These are phyloP conservation scores for Aegilops speltoides DNA, from an alignment of 176 grass and related monocot genomes.

Conservation along the genomic window DNA sequence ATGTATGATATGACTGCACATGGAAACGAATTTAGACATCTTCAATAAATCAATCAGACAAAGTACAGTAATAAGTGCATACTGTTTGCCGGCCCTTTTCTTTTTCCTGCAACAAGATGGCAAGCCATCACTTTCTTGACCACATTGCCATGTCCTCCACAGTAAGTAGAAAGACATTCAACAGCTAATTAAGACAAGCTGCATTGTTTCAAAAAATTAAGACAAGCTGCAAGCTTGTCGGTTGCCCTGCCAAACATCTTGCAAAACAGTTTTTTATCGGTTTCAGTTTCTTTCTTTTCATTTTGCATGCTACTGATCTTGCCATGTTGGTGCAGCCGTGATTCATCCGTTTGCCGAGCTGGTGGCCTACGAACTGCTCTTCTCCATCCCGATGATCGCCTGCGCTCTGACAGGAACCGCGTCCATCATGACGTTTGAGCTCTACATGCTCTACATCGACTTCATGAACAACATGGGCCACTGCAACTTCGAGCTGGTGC, in stretches of 20 bases:
- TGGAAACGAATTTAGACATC: not conserved
- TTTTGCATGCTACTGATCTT: not conserved
- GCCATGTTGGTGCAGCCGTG: slow-evolving; percentile 37
- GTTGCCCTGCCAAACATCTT: not conserved
- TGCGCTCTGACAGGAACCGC: slow-evolving; percentile 22
- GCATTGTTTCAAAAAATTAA: too few relatives aligned
- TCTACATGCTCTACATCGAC: slow-evolving; percentile 52
- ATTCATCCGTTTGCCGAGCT: slow-evolving; percentile 74
- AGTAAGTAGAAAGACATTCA: not conserved
- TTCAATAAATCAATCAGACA: not conserved
- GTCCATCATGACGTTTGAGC: slow-evolving; percentile 16
- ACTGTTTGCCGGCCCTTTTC: not conserved
- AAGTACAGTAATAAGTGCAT: not conserved
- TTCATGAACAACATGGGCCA: slow-evolving; percentile 85
- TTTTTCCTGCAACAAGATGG: not conserved
- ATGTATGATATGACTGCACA: too few relatives aligned
- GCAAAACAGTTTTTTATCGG: not conserved
- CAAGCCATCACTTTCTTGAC: not conserved
- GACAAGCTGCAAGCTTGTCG: not conserved
- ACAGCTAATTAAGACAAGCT: not conserved
- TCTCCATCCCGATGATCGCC: slow-evolving; percentile 47
- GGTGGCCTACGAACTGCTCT: slow-evolving; percentile 49
- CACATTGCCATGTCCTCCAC: not conserved
- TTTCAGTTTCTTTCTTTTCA: not conserved
- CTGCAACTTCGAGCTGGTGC: slow-evolving; percentile 75